Percentiles rank a stretch among this genome's conserved stretches.
These are phyloP conservation scores for Leucosporidium yakuticum DNA, from an alignment of 768 basidiomycete genomes.

Conservation along the genomic window DNA sequence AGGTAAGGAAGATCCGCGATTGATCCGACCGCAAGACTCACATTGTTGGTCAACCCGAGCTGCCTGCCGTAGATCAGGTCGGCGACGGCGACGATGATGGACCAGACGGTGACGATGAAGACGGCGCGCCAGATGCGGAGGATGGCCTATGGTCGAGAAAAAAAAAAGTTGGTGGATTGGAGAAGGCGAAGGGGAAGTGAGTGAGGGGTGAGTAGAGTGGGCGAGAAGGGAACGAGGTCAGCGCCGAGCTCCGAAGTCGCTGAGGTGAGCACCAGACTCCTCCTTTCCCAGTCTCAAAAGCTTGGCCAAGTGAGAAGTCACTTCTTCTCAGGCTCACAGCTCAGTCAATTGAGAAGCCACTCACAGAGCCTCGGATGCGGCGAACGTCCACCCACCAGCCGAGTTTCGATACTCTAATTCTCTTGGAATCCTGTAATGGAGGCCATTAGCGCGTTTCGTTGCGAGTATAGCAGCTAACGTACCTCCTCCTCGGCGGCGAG, in stretches of 20 bases:
- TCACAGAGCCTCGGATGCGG: constrained; percentile 15
- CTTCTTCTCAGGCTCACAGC: no score
- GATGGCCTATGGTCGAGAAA: neutral
- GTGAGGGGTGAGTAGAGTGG: no score
- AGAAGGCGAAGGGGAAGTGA: no score
- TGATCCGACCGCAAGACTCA: neutral
- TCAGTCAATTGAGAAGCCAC: neutral
- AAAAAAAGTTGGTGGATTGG: neutral
- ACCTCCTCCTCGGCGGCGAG: constrained; percentile 16
- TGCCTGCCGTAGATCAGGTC: constrained; percentile 4
- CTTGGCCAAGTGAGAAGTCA: no score
- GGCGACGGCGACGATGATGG: constrained; percentile 11
- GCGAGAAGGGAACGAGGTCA: no score
- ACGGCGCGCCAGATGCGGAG: constrained; percentile 15
- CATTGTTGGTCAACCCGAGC: constrained; percentile 27
- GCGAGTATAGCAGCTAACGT: no score
- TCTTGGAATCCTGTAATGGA: constrained; percentile 17
- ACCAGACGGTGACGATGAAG: constrained; percentile 14
- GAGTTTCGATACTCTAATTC: constrained; percentile 15
- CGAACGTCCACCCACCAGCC: constrained; percentile 30
- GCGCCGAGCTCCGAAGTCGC: no score
- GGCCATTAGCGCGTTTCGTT: no score
- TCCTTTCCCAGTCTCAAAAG: no score
- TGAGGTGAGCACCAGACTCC: no score
- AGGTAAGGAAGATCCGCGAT: no score